These are phyloP conservation scores for Boletus reticuloceps DNA, from an alignment of 768 basidiomycete genomes.

Conservation along the genomic window DNA sequence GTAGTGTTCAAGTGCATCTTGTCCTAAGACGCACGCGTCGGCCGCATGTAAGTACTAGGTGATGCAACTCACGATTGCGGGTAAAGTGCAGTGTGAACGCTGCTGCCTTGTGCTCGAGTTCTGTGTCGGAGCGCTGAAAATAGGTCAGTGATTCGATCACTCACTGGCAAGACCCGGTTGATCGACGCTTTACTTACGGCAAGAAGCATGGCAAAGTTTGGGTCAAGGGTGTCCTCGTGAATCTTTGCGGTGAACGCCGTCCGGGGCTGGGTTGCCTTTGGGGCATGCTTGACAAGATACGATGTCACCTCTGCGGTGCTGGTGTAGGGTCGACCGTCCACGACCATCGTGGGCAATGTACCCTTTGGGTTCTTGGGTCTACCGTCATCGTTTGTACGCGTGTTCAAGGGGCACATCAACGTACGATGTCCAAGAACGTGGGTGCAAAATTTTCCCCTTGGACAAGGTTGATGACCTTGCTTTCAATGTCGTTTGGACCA, in stretches of 20 bases:
- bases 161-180: too few relatives aligned
- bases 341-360: conserved; percentile 43
- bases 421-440: conserved; percentile 41
- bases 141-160: not conserved
- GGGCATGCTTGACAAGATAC: conserved; percentile 41
- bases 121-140: conserved; percentile 43
- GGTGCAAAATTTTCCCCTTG: conserved; percentile 50
- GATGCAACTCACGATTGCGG: conserved; percentile 37
- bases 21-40: conserved; percentile 34
- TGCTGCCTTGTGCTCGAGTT: conserved; percentile 37
- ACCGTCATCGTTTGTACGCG: not conserved
- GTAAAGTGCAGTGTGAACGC: conserved; percentile 37
- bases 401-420: not conserved
- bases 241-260: conserved; percentile 39
- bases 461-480: conserved; percentile 38
- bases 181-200: conserved; percentile 29
- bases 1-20: conserved; percentile 40
- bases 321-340: conserved; percentile 35
- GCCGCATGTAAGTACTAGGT: not conserved
- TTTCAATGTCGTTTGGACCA: conserved; percentile 33
- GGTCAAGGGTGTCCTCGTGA: conserved; percentile 47
- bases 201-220: conserved; percentile 48
- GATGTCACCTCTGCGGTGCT: conserved; percentile 40
- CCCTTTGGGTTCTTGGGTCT: conserved; percentile 40
- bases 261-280: conserved; percentile 33